These are phyloP conservation scores for Babesia caballi DNA, from an alignment of 169 alveolate species.

Conservation along the genomic window DNA sequence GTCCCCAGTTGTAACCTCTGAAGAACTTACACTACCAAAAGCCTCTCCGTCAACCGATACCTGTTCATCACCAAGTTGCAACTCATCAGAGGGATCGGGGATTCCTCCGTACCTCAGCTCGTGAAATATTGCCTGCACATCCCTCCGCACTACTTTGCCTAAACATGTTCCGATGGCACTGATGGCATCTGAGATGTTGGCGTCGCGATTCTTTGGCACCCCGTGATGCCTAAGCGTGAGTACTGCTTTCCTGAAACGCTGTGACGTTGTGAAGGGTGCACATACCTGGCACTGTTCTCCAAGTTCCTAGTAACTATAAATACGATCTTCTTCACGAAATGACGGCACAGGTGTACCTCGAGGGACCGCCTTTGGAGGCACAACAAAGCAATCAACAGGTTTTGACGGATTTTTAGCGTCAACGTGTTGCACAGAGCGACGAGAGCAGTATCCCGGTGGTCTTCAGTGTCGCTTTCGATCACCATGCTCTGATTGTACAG, in stretches of 20 bases:
- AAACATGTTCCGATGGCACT: not conserved
- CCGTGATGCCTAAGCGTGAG: slow-evolving; percentile 7
- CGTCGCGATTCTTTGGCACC: not conserved
- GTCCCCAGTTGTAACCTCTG: not conserved
- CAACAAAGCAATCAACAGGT: slow-evolving; percentile 2
- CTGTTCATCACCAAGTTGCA: not conserved
- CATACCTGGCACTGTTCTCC: slow-evolving; percentile 22
- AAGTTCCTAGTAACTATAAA: not conserved
- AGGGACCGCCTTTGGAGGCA: slow-evolving; percentile 9
- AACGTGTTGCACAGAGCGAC: slow-evolving; percentile 10
- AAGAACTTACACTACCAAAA: not conserved
- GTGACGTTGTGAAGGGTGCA: not conserved
- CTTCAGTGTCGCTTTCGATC: not conserved
- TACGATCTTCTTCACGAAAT: not conserved
- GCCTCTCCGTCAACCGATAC: not conserved
- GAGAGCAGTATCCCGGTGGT: not conserved
- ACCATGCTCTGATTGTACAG: not conserved
- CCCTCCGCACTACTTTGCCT: not conserved
- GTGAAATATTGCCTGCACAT: not conserved
- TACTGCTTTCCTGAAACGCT: not conserved
- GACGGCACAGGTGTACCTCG: not conserved
- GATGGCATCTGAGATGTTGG: not conserved
- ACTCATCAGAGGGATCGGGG: not conserved
- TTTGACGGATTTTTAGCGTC: not conserved
- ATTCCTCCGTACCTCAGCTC: not conserved